Conservation (phyloP, 2,329 filamentous ascomycete genomes). For the Neoascochyta sp. region DNA sequence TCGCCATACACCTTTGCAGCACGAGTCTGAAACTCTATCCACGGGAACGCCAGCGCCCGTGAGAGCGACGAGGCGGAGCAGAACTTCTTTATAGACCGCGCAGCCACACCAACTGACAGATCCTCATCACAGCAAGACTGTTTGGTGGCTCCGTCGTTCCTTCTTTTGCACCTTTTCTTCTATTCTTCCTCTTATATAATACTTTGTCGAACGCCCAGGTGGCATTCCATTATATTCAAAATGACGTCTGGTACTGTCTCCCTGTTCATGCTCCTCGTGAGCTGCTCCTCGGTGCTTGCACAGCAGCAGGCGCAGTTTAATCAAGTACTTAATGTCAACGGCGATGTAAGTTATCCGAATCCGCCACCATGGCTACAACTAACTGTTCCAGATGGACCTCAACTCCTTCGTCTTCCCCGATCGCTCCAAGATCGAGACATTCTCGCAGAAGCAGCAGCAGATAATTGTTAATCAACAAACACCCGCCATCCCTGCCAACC, state of each 20-base stretch:
- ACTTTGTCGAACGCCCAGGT: slow-evolving; percentile 28
- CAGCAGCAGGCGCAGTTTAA: slow-evolving; percentile 35
- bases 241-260: slow-evolving; percentile 40
- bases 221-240: slow-evolving; percentile 22
- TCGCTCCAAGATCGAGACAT: slow-evolving; percentile 37
- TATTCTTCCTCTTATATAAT: slow-evolving; percentile 21
- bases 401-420: slow-evolving; percentile 39
- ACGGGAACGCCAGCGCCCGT: slow-evolving; percentile 18
- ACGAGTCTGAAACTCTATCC: slow-evolving; percentile 16
- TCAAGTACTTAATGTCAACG: slow-evolving; percentile 40
- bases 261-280: slow-evolving; percentile 26
- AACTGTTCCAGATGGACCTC: slow-evolving; percentile 30
- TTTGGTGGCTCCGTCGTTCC: slow-evolving; percentile 27
- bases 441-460: slow-evolving; percentile 38
- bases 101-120: slow-evolving; percentile 9
- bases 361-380: not conserved
- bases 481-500: slow-evolving; percentile 32
- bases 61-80: slow-evolving; percentile 7
- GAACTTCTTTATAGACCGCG: slow-evolving; percentile 22
- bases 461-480: slow-evolving; percentile 41
- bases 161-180: slow-evolving; percentile 19
- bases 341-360: slow-evolving; percentile 29
- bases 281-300: slow-evolving; percentile 26
- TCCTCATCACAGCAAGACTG: slow-evolving; percentile 31
- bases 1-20: slow-evolving; percentile 13